These are phyloP conservation scores for Beauveria rudraprayagi DNA, from an alignment of 2,329 filamentous ascomycete genomes.

Conservation along the genomic window DNA sequence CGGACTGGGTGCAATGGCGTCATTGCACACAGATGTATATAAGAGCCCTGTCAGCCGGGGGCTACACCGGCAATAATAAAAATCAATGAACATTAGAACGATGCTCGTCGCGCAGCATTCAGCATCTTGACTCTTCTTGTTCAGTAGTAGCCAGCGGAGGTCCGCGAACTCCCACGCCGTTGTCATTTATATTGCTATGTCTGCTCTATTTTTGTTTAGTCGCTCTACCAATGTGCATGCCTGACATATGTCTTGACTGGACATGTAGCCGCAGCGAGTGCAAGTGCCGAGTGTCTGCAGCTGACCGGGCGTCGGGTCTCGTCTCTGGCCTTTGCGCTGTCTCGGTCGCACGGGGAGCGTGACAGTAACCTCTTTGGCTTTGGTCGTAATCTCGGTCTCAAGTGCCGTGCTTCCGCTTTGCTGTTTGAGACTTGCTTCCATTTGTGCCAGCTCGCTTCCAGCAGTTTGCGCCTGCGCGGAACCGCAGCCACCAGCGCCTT, in stretches of 20 bases:
- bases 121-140: background rate
- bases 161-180: background rate
- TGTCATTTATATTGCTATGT: constrained; percentile 44
- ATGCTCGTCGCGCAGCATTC: background rate
- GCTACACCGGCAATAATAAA: constrained; percentile 6
- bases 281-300: constrained; percentile 76
- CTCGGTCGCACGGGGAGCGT: constrained; percentile 27
- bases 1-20: constrained; percentile 1
- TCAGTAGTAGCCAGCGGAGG: background rate
- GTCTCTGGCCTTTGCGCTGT: constrained; percentile 19
- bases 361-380: constrained; percentile 21
- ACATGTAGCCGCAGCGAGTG: constrained; percentile 86
- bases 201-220: constrained; percentile 69
- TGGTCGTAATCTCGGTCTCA: constrained; percentile 26
- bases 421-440: constrained; percentile 50
- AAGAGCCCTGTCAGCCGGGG: background rate
- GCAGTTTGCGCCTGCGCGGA: constrained; percentile 52
- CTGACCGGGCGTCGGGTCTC: constrained; percentile 25
- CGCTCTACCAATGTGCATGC: constrained; percentile 85
- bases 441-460: constrained; percentile 71
- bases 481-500: constrained; percentile 61
- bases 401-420: constrained; percentile 16
- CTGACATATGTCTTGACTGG: constrained; percentile 88
- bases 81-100: background rate
- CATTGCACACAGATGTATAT: constrained; percentile 12